phyloP scores from a whole-genome alignment of 768 basidiomycete genomes.

The Solioccasus polychromus region DNA sequence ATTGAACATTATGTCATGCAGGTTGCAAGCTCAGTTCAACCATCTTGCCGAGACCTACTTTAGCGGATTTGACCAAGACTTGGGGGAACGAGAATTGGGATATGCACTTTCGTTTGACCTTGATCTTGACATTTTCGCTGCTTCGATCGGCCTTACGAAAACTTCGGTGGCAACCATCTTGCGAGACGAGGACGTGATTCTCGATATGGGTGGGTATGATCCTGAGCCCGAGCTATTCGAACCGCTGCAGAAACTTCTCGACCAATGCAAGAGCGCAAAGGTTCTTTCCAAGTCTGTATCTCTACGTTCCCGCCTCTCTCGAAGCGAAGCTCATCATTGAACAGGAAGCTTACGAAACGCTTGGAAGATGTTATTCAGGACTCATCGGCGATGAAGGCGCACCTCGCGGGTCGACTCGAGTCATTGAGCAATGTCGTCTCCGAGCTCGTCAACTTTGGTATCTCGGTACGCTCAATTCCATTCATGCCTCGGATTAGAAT shows the following conservation, averaged over 20 bases:
- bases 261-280: constrained; percentile 80
- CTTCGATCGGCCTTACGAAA: constrained; percentile 86
- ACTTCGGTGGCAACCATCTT: constrained; percentile 74
- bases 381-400: constrained; percentile 66
- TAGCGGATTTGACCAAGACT: constrained; percentile 74
- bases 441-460: constrained; percentile 87
- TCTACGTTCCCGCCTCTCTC: neutral
- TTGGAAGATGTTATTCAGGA: constrained; percentile 77
- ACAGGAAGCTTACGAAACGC: constrained; percentile 83
- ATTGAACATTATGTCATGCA: constrained; percentile 29
- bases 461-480: constrained; percentile 55
- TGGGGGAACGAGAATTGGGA: constrained; percentile 87
- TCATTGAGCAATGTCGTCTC: constrained; percentile 68
- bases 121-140: constrained; percentile 92
- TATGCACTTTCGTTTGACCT: constrained; percentile 79
- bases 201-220: constrained; percentile 74
- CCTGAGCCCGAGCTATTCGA: constrained; percentile 74
- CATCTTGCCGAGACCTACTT: constrained; percentile 90
- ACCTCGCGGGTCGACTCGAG: constrained; percentile 71
- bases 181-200: constrained; percentile 72
- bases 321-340: constrained; percentile 3
- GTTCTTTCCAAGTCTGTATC: constrained; percentile 65
- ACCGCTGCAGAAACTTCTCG: constrained; percentile 79
- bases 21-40: constrained; percentile 91
- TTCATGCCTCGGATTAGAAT: neutral